Conservation (phyloP, 2,329 filamentous ascomycete species). For the Dryadomyces sulphureus region DNA sequence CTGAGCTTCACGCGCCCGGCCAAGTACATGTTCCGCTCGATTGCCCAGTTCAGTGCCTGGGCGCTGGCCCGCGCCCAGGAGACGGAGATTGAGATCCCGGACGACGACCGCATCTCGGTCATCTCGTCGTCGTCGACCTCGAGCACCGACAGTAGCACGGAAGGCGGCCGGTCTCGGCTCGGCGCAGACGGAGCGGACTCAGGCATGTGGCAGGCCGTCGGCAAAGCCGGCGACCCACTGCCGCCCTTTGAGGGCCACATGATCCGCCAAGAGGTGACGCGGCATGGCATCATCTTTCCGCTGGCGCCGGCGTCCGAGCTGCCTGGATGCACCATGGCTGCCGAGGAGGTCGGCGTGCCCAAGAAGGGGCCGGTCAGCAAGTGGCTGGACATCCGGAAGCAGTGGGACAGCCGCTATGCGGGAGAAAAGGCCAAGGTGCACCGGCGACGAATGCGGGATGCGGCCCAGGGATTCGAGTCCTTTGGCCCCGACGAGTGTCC, state of each 20-base stretch:
- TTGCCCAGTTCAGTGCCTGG: slow-evolving; percentile 91
- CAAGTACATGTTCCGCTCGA: slow-evolving; percentile 86
- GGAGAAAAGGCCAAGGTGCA: slow-evolving; percentile 57
- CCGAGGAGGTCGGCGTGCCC: slow-evolving; percentile 57
- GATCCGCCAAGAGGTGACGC: slow-evolving; percentile 78
- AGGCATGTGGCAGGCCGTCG: too few relatives aligned
- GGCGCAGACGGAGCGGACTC: too few relatives aligned
- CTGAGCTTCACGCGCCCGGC: slow-evolving; percentile 93
- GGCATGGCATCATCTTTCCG: slow-evolving; percentile 58
- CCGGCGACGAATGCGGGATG: slow-evolving; percentile 57
- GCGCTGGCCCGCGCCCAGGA: slow-evolving; percentile 71
- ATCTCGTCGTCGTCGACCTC: slow-evolving; percentile 43
- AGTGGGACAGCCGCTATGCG: slow-evolving; percentile 61
- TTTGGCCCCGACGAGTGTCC: slow-evolving; percentile 61
- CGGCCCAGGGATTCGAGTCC: slow-evolving; percentile 54
- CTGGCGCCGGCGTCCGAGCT: slow-evolving; percentile 52
- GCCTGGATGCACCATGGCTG: slow-evolving; percentile 45
- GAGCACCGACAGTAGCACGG: too few relatives aligned
- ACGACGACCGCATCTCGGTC: slow-evolving; percentile 63
- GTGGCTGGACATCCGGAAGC: slow-evolving; percentile 62
- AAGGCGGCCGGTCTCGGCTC: too few relatives aligned
- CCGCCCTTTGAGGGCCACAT: slow-evolving; percentile 72
- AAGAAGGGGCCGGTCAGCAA: slow-evolving; percentile 68
- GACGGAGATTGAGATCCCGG: slow-evolving; percentile 62
- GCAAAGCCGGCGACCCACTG: slow-evolving; percentile 73